Percentiles rank a stretch among this genome's conserved stretches.
phyloP scores from a whole-genome alignment of 78 protist species.

The Thecamonas trahens region DNA sequence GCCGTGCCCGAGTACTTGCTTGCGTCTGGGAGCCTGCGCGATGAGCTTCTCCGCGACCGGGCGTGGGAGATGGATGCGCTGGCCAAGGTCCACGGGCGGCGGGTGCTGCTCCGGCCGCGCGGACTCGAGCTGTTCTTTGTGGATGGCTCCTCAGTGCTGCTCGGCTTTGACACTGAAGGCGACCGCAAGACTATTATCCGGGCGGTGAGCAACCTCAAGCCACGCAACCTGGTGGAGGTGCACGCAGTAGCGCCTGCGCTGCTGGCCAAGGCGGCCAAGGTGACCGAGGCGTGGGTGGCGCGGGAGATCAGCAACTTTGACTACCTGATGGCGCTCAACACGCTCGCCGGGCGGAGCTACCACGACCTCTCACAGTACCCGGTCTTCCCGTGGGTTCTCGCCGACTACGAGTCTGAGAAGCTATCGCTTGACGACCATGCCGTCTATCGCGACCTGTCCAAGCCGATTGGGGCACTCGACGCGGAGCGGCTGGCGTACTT shows the following conservation, averaged over 20 bases:
- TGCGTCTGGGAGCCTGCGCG: too few relatives aligned
- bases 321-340: constrained; percentile 77
- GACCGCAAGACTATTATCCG: background rate
- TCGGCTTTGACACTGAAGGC: constrained; percentile 33
- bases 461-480: constrained; percentile 90
- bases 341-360: constrained; percentile 64
- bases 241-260: background rate
- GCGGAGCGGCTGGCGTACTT: constrained; percentile 29
- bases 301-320: constrained; percentile 75
- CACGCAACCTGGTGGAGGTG: background rate
- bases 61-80: too few relatives aligned
- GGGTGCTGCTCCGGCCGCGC: constrained; percentile 42
- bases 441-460: constrained; percentile 81
- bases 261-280: too few relatives aligned
- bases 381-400: constrained; percentile 88
- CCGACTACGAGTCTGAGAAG: constrained; percentile 56
- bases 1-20: too few relatives aligned
- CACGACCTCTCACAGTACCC: constrained; percentile 90
- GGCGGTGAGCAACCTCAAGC: background rate
- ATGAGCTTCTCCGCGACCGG: background rate
- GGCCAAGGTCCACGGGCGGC: constrained; percentile 37
- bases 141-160: constrained; percentile 39
- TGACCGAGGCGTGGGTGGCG: too few relatives aligned
- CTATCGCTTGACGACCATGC: constrained; percentile 72
- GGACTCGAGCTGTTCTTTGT: constrained; percentile 65